Evolutionary conservation across 1,139 yeast species (phyloP).

Genomic region (Yamadazyma kanchanaburiensis): DNA sequence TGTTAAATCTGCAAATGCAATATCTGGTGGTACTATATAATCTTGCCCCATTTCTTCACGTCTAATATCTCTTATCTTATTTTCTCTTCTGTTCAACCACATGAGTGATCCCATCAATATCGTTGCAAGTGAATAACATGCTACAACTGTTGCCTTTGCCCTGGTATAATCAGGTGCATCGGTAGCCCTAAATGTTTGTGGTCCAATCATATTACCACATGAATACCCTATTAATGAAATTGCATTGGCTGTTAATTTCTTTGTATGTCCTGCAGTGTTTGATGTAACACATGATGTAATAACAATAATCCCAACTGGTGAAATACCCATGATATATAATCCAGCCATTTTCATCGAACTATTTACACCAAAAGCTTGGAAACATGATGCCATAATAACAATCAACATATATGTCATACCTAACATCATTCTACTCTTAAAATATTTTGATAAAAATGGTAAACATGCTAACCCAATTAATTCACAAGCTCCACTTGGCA

Average conservation of each 20-base stretch:
- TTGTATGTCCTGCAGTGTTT: slow-evolving; percentile 25
- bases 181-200: slow-evolving; percentile 20
- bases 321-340: too few relatives aligned
- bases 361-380: too few relatives aligned
- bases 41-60: slow-evolving; percentile 22
- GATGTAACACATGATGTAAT: too few relatives aligned
- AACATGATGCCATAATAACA: too few relatives aligned
- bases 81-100: slow-evolving; percentile 20
- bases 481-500: too few relatives aligned
- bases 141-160: slow-evolving; percentile 20
- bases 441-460: too few relatives aligned
- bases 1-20: slow-evolving; percentile 31
- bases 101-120: slow-evolving; percentile 15
- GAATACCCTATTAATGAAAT: slow-evolving; percentile 20
- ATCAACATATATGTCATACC: too few relatives aligned
- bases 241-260: slow-evolving; percentile 21
- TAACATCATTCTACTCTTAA: too few relatives aligned
- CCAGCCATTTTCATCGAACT: too few relatives aligned
- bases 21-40: slow-evolving; percentile 25
- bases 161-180: slow-evolving; percentile 21
- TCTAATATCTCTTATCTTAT: slow-evolving; percentile 20
- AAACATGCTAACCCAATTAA: too few relatives aligned
- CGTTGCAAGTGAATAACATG: slow-evolving; percentile 24
- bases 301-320: too few relatives aligned
- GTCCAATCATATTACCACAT: slow-evolving; percentile 24